Base-by-base conservation (phyloP, 495 filamentous ascomycete species). In the Lophiotrema nucula region DNA sequence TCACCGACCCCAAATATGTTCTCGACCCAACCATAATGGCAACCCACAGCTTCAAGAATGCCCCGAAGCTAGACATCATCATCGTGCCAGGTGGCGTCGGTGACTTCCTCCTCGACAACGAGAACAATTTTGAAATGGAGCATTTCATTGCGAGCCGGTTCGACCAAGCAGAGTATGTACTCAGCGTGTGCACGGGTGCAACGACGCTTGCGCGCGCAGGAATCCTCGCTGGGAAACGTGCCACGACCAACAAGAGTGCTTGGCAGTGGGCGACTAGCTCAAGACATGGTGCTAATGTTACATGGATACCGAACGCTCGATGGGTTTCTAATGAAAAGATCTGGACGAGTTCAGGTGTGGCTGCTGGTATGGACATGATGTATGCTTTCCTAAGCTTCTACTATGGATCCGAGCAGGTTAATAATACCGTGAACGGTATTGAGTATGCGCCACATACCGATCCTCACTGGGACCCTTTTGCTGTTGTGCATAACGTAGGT, bases 391-490 rank as follows among this genome's bases (percentile, higher is more conserved):
- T 57, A 38, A 46, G 21, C 11, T 21, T 31, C 18, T 22, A 48
- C 1, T 61, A 61, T 50, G 58, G 58, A 2, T 12, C 4, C 15
- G 21, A 24, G 23, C 22, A 41, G 33, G 21, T 50, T 2, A 23
- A 50, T 22, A 18, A 21, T 2, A 35, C 42, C 1, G 21, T 50
- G 50, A 61, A 61, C 50, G 16, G 15, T 22, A 46, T 61, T 15
- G 58, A 61, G 50, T 55, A 23, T 44, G 58, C 24, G 10, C 28
- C 43, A 19, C 58, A 61, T 61, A 2, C 18, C 16, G 62, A 72
- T 55, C 0, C 41, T 3, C 13, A 53, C 18, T 57, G 62, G 59
- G 74, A 77, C 67, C 69, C 70, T 0, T 77, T 73, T 61, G 65
- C 60, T 0, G 74, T 48, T 4, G 26, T 61, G 4, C 24, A 25